Evolutionary conservation across 2,329 filamentous ascomycete species (phyloP).

Genomic region (Pleurostoma richardsiae): DNA sequence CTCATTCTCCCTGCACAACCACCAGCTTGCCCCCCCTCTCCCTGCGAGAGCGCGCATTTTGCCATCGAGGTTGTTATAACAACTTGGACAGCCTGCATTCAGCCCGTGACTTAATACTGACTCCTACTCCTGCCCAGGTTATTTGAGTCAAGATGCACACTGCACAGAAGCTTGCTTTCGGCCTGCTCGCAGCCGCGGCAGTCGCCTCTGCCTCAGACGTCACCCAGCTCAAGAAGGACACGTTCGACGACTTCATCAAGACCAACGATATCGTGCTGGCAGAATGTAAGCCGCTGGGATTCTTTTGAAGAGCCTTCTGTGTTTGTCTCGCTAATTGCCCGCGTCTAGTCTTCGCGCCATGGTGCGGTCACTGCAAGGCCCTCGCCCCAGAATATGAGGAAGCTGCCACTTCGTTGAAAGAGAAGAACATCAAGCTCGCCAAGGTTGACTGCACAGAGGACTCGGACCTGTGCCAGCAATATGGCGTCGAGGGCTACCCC

Average conservation of each 20-base stretch:
- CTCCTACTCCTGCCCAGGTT: conserved; percentile 1
- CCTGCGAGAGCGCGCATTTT: background rate
- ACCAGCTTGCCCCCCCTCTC: background rate
- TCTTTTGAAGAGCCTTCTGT: background rate
- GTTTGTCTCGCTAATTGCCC: conserved; percentile 1
- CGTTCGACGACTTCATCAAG: conserved; percentile 81
- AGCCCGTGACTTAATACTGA: background rate
- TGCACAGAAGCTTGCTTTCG: conserved; percentile 44
- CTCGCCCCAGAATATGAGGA: conserved; percentile 90
- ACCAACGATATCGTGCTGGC: conserved; percentile 85
- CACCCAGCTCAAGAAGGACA: conserved; percentile 75
- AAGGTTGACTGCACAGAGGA: conserved; percentile 97
- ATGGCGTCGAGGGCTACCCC: conserved; percentile 94
- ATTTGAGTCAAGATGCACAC: conserved; percentile 33
- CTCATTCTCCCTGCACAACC: background rate
- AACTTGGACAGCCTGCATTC: too few species aligned
- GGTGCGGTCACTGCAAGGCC: conserved; percentile 98
- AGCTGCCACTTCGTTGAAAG: conserved; percentile 77
- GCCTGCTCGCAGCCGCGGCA: conserved; percentile 50
- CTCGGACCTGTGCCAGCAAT: conserved; percentile 81
- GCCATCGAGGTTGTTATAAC: background rate
- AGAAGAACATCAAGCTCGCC: conserved; percentile 78
- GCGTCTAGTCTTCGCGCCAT: conserved; percentile 83
- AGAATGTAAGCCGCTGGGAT: conserved; percentile 64
- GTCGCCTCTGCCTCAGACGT: conserved; percentile 75